Evolutionary conservation across 2,329 filamentous ascomycete genomes (phyloP), one percentile per base, ranked within the genome.

Genomic region (Aspergillus sp.): DNA sequence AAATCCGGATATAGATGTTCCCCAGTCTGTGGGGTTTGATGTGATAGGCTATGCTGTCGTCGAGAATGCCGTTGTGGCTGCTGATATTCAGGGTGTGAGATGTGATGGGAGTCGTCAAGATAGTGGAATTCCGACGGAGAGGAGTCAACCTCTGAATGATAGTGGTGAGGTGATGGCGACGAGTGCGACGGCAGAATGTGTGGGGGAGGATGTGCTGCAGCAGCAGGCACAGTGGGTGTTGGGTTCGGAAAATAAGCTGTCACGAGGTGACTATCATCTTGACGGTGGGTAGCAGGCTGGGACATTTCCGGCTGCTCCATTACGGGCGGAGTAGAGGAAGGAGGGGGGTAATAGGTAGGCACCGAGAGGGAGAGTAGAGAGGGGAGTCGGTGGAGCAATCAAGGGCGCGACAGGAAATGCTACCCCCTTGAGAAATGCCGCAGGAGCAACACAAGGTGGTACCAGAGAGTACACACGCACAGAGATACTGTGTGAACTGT

Each of bases 281-380:
- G 71, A 61, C 70, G 69, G 57, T 74, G 73, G 65, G 69, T 70
- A 63, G 73, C 66, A 63, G 68, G 72, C 70, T 75, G 70, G 66
- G 72, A 70, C 73, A 75, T 75, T 66, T 72, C 73, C 64, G 70
- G 72, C 51, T 68, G 68, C 63, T 59, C 65, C 73, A 75, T 75
- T 60, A 61, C 63, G 62, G 66, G 60, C 58, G 60, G 59, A 60
- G 50, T 60, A 52, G 55, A 49, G 39, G 50, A 44, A 47, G 44
- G 51, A 54, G 39, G 55, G 61, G 54, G 50, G 60, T 60, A 50
- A 60, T 52, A 58, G 32, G 21, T 52, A 54, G 30, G 38, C 41
- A 42, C 38, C 41, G 48, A 39, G 8, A 30, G 50, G 38, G 50
- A 38, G 8, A 25, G 19, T 62, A 36, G 32, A 36, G 32, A 36